A percentile compares a stretch with the other conserved stretches of the same genome.
phyloP scores from a whole-genome alignment of 1,284 basidiomycete genomes.

The Pulveroboletus sp. region DNA sequence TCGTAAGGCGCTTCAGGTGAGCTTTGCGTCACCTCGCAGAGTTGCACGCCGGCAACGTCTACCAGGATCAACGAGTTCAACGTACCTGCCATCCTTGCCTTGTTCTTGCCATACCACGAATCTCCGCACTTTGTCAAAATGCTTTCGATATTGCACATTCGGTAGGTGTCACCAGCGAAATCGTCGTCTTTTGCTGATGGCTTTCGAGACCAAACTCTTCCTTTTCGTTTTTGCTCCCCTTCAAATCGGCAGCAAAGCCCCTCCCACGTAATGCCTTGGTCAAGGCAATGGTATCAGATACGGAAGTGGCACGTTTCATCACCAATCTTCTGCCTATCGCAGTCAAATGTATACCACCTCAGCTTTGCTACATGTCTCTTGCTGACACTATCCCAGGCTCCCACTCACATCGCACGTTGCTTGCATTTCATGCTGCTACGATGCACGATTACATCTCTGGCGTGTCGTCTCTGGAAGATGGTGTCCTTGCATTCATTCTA shows the following conservation, averaged over 20 bases:
- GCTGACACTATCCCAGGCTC: conserved; percentile 24
- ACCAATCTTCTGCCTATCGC: conserved; percentile 63
- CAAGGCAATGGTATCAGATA: conserved; percentile 70
- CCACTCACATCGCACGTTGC: conserved; percentile 66
- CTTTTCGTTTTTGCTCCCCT: conserved; percentile 72
- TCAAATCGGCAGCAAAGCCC: conserved; percentile 72
- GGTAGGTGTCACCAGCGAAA: conserved; percentile 43
- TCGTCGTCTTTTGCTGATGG: conserved; percentile 6
- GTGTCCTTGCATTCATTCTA: conserved; percentile 59
- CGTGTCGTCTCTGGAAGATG: conserved; percentile 58
- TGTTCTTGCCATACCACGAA: conserved; percentile 95
- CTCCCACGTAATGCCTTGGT: conserved; percentile 71
- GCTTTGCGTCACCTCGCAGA: conserved; percentile 20
- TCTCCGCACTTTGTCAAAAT: conserved; percentile 95
- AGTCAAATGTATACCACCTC: conserved; percentile 45
- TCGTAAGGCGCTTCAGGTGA: conserved; percentile 89
- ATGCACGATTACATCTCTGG: conserved; percentile 79
- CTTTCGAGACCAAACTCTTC: conserved; percentile 46
- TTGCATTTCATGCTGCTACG: conserved; percentile 84
- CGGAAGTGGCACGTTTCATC: conserved; percentile 76
- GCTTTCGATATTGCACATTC: conserved; percentile 81
- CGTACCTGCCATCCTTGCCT: conserved; percentile 71
- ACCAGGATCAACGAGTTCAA: conserved; percentile 92
- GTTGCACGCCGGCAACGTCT: neutral
- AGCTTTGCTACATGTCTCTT: neutral